phyloP scores from a whole-genome alignment of 2,329 filamentous ascomycete species.

The Stagonosporopsis cucurbitacearum region DNA sequence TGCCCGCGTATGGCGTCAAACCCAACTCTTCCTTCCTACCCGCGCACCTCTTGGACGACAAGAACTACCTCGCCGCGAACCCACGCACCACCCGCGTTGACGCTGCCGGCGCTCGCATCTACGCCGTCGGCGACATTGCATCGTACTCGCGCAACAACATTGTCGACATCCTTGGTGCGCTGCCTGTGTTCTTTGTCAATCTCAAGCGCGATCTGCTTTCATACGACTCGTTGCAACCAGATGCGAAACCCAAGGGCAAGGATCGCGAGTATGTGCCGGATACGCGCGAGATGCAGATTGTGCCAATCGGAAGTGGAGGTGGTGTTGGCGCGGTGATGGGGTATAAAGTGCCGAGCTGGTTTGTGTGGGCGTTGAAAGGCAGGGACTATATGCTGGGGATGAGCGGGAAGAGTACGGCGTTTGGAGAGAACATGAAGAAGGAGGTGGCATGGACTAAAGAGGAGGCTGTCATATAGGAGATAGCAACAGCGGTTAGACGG shows the following conservation, averaged over 20 bases:
- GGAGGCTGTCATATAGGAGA: slow-evolving; percentile 24
- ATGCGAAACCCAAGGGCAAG: slow-evolving; percentile 33
- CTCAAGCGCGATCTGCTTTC: slow-evolving; percentile 56
- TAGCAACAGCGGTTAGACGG: background rate
- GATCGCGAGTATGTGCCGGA: slow-evolving; percentile 34
- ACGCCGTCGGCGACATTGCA: slow-evolving; percentile 57
- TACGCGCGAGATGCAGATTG: slow-evolving; percentile 35
- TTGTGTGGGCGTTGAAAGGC: slow-evolving; percentile 52
- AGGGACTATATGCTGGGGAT: slow-evolving; percentile 48
- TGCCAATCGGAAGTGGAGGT: slow-evolving; percentile 41
- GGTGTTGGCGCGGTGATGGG: slow-evolving; percentile 49
- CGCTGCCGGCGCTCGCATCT: slow-evolving; percentile 54
- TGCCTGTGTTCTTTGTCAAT: slow-evolving; percentile 53
- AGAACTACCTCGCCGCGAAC: slow-evolving; percentile 59
- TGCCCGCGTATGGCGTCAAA: slow-evolving; percentile 59
- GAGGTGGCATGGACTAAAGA: slow-evolving; percentile 34
- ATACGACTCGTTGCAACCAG: slow-evolving; percentile 26
- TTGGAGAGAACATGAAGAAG: slow-evolving; percentile 34
- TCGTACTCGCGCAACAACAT: slow-evolving; percentile 52
- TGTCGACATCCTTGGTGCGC: slow-evolving; percentile 48
- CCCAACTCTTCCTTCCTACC: slow-evolving; percentile 63
- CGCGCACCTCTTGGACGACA: slow-evolving; percentile 52
- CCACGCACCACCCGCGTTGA: slow-evolving; percentile 54
- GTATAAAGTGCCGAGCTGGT: slow-evolving; percentile 46
- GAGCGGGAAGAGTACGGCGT: slow-evolving; percentile 18